Evolutionary conservation across 2,329 filamentous ascomycete genomes (phyloP).

Genomic region (Colletotrichum simmondsii): DNA sequence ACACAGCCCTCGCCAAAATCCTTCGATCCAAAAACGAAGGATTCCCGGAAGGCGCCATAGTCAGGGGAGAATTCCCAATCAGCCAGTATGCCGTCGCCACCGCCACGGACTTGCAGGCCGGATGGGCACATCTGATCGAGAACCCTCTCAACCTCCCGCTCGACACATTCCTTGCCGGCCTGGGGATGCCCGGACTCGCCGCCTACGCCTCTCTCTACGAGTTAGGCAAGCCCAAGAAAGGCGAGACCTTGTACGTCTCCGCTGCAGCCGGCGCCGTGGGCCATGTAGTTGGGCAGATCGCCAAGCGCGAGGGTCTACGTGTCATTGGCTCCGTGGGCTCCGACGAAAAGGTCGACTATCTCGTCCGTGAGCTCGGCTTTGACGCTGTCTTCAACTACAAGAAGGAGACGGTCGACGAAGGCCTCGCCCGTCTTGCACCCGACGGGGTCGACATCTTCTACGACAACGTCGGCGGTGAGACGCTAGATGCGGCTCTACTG

Average conservation of each 20-base stretch:
- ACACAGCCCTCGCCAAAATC: slow-evolving; percentile 72
- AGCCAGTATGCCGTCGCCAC: slow-evolving; percentile 52
- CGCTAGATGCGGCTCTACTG: slow-evolving; percentile 67
- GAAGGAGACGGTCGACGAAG: slow-evolving; percentile 74
- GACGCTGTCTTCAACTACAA: slow-evolving; percentile 87
- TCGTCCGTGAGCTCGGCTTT: slow-evolving; percentile 75
- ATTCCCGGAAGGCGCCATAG: slow-evolving; percentile 52
- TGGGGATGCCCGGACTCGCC: slow-evolving; percentile 83
- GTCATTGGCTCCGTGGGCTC: slow-evolving; percentile 81
- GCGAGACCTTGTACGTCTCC: slow-evolving; percentile 82
- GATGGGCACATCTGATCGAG: slow-evolving; percentile 40
- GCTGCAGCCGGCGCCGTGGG: slow-evolving; percentile 81
- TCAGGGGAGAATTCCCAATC: slow-evolving; percentile 74
- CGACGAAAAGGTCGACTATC: slow-evolving; percentile 80
- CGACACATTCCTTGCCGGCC: slow-evolving; percentile 72
- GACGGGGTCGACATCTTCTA: slow-evolving; percentile 84
- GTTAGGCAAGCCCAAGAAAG: slow-evolving; percentile 79
- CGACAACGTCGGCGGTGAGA: slow-evolving; percentile 83
- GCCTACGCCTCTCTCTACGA: slow-evolving; percentile 80
- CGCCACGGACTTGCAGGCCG: slow-evolving; percentile 17
- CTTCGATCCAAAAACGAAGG: slow-evolving; percentile 72
- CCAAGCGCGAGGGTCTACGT: slow-evolving; percentile 78
- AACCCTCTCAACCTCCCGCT: slow-evolving; percentile 74
- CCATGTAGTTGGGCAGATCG: slow-evolving; percentile 79
- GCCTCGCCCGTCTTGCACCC: slow-evolving; percentile 74